Conservation (phyloP, 805 yeast species). For the Ogataea salicorniae region DNA sequence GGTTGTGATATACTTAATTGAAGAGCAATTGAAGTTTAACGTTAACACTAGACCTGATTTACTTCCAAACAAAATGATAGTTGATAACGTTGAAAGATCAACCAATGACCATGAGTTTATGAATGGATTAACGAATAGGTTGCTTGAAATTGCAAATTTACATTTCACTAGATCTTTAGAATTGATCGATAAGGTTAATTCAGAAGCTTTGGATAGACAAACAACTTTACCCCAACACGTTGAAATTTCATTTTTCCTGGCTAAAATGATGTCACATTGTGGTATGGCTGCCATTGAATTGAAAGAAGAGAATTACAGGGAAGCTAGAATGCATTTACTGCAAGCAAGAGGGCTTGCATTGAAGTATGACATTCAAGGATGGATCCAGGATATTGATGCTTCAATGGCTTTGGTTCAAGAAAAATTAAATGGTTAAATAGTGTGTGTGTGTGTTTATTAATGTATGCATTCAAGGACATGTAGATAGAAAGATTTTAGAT, state of each 20-base stretch:
- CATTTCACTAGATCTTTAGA: too few relatives aligned
- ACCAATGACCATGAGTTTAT: too few relatives aligned
- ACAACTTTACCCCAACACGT: conserved; percentile 12
- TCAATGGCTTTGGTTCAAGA: neutral
- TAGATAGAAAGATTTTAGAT: neutral
- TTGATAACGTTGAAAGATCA: too few relatives aligned
- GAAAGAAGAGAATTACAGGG: conserved; percentile 6
- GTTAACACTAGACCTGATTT: neutral
- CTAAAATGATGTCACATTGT: conserved; percentile 16
- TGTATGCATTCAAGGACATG: neutral
- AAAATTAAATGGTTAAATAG: neutral
- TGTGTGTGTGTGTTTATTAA: neutral
- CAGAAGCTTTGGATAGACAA: neutral
- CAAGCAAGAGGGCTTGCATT: conserved; percentile 15
- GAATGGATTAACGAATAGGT: too few relatives aligned
- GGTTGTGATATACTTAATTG: conserved; percentile 10
- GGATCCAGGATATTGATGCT: conserved; percentile 13
- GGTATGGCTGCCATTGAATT: conserved; percentile 13
- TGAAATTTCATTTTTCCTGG: conserved; percentile 10
- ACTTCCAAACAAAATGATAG: neutral
- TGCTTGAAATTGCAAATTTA: too few relatives aligned
- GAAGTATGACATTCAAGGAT: conserved; percentile 14
- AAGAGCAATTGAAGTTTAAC: conserved; percentile 1
- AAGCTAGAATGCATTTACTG: conserved; percentile 12
- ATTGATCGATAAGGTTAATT: neutral